Evolutionary conservation across 768 basidiomycete species (phyloP).

Genomic region (Lepiota brunneoincarnata): DNA sequence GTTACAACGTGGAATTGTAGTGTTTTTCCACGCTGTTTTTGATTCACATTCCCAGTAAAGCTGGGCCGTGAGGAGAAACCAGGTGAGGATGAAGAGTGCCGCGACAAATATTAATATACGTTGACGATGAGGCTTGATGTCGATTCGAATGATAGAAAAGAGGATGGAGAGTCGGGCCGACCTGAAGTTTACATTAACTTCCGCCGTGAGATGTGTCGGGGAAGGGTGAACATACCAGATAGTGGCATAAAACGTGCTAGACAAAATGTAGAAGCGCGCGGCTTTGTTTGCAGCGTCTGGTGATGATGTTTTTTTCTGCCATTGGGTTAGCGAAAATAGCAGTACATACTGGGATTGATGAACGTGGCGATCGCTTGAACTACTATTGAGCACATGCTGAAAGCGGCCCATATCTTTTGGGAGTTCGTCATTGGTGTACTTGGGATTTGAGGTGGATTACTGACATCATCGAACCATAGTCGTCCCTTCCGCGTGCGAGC

Average conservation of each 20-base stretch:
- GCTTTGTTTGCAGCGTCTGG: constrained; percentile 12
- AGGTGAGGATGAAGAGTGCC: constrained; percentile 25
- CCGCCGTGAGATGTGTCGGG: background rate
- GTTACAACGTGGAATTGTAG: background rate
- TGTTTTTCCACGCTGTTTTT: constrained; percentile 12
- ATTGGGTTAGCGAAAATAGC: background rate
- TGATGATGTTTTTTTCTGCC: background rate
- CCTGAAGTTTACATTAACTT: background rate
- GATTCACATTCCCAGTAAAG: constrained; percentile 43
- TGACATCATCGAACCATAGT: constrained; percentile 35
- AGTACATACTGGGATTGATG: background rate
- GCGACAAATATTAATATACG: constrained; percentile 21
- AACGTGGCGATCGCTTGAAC: background rate
- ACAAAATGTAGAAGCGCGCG: constrained; percentile 33
- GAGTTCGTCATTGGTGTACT: background rate
- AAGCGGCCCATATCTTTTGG: constrained; percentile 13
- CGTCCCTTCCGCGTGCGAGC: constrained; percentile 21
- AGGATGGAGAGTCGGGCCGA: constrained; percentile 7
- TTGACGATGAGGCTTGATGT: constrained; percentile 20
- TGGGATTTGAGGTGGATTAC: background rate
- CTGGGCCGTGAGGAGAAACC: constrained; percentile 38
- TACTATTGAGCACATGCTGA: constrained; percentile 25
- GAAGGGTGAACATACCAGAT: constrained; percentile 28
- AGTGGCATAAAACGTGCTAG: constrained; percentile 32
- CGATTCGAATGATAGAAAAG: constrained; percentile 52